Conservation (phyloP, 306 rosid genomes). For the Argentina anserina region DNA sequence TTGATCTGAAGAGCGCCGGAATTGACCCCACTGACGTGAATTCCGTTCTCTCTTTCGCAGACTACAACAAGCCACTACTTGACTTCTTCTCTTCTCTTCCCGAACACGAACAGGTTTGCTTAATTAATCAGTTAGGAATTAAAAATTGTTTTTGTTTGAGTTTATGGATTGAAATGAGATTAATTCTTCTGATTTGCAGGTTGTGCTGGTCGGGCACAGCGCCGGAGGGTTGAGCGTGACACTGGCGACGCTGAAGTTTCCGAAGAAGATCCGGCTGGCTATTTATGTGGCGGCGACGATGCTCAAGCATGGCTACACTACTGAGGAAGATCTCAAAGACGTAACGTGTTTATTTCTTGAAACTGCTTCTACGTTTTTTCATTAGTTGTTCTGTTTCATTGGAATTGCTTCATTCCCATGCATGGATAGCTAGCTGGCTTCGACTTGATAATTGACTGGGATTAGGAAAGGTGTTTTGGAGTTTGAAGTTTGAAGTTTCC, state of each 20-base stretch:
- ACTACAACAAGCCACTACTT: conserved; percentile 75
- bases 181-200: conserved; percentile 38
- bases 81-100: conserved; percentile 67
- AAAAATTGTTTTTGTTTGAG: neutral
- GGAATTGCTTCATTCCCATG: neutral
- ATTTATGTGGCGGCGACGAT: conserved; percentile 89
- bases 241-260: conserved; percentile 60
- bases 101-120: conserved; percentile 60
- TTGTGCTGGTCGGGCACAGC: conserved; percentile 85
- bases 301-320: conserved; percentile 58
- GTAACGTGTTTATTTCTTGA: conserved; percentile 27
- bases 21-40: conserved; percentile 58
- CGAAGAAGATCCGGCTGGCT: conserved; percentile 59
- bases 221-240: conserved; percentile 91
- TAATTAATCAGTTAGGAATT: too few species aligned
- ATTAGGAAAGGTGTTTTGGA: neutral
- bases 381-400: neutral
- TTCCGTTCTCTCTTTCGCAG: conserved; percentile 63
- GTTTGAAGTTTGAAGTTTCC: neutral
- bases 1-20: conserved; percentile 83
- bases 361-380: neutral
- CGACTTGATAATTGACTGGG: neutral
- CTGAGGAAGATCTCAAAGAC: conserved; percentile 62
- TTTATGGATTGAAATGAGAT: neutral
- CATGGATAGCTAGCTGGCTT: neutral